Base-by-base conservation (phyloP, 2,329 filamentous ascomycete species). In the Colletotrichum sp. region DNA sequence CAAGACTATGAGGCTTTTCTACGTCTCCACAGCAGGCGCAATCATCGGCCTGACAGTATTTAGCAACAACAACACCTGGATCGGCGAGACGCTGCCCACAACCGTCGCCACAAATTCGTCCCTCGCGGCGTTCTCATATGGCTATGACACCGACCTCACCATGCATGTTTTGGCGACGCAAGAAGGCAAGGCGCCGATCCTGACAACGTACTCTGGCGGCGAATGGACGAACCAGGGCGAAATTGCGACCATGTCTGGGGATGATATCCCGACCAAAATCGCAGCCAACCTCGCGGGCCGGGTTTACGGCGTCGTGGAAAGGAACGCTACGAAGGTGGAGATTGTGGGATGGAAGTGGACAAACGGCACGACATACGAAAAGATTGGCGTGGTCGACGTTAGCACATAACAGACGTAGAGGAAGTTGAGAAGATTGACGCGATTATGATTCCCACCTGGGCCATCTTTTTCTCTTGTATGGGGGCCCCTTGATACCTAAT, bases 271-370 rank as follows among this genome's bases (percentile, higher is more conserved):
- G 5, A 22, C 60, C 52, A 76, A 67, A 39, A 58, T 77, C 15
- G 52, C 76, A 3, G 76, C 74, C 22, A 77, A 77, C 28, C 32
- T 39, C 25, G 76, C 43, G 6, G 76, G 73, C 6, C 66, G 76
- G 27, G 76, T 77, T 6, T 77, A 77, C 55, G 76, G 76, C 16
- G 39, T 75, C 8, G 69, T 76, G 1, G 69, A 73, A 68, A 60
- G 74, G 27, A 64, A 56, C 8, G 32, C 22, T 1, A 48, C 28
- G 12, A 76, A 36, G n/a, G 73, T 77, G 12, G 65, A 73, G 39
- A 70, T 77, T 6, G 65, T 73, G 6, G 76, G 76, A 32, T 77
- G 76, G 76, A 66, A 71, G 67, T 77, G 76, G 76, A 73, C 56
- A 18, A 74, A 70, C n/a, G 76, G 74, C n/a, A 77, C 58, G n/a